A percentile compares a stretch with the other conserved stretches of the same genome.
Evolutionary conservation across 2,329 filamentous ascomycete genomes (phyloP).

Genomic region (Trichoderma aggressivum): DNA sequence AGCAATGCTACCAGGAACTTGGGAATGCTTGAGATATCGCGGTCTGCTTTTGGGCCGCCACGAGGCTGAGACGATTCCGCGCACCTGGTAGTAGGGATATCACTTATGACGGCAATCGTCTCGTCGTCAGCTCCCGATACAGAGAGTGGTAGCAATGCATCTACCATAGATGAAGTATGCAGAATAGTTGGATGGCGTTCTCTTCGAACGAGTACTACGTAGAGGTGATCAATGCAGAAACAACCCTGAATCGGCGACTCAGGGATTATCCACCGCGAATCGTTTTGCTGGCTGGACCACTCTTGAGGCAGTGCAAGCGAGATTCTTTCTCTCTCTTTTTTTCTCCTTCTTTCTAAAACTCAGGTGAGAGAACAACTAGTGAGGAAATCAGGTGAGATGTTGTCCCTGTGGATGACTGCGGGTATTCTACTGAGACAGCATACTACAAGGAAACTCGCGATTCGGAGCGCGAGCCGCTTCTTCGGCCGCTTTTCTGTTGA

Average conservation of each 20-base stretch:
- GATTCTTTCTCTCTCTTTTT: conserved; percentile 1
- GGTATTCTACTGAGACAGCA: neutral
- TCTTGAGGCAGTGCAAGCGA: neutral
- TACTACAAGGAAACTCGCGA: neutral
- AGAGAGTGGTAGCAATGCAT: neutral
- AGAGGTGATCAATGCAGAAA: neutral
- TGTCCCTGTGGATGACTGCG: neutral
- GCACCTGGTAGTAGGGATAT: conserved; percentile 9
- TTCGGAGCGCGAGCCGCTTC: neutral
- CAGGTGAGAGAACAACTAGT: neutral
- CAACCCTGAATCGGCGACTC: neutral
- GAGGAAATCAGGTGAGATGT: neutral
- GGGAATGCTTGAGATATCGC: neutral
- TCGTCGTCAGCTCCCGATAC: neutral
- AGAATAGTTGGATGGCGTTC: neutral
- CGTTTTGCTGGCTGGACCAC: neutral
- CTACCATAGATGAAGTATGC: neutral
- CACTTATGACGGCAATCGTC: neutral
- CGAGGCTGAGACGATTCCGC: neutral
- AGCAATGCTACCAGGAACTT: neutral
- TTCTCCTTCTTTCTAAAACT: neutral
- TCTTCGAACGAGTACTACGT: neutral
- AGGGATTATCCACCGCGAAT: neutral
- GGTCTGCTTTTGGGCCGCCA: neutral
- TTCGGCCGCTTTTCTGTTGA: neutral